Conservation (phyloP, 2,329 filamentous ascomycete species). For the Furcasterigmium furcatum region DNA sequence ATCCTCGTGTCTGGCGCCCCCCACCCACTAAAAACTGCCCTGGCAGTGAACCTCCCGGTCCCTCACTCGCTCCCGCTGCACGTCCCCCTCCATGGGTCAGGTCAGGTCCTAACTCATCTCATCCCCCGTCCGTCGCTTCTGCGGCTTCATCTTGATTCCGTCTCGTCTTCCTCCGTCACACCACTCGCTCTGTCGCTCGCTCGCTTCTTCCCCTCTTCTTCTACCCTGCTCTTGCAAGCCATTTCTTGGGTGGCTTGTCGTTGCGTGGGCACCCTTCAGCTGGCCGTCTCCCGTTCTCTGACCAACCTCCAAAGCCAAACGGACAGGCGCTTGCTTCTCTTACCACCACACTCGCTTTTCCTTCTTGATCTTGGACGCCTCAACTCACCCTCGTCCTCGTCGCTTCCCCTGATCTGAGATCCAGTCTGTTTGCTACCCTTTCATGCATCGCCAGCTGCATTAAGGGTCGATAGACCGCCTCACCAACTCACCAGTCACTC, state of each 20-base stretch:
- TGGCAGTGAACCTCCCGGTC: too few species aligned
- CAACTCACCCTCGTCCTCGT: not conserved
- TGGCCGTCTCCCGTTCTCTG: not conserved
- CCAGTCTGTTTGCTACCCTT: not conserved
- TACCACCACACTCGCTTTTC: slow-evolving; percentile 1
- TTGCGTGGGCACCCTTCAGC: not conserved
- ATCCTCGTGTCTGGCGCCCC: not conserved
- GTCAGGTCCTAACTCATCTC: not conserved
- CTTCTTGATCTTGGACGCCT: not conserved
- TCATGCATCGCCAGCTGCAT: slow-evolving; percentile 1
- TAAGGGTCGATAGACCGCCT: not conserved
- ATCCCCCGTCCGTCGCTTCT: not conserved
- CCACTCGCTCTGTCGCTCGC: not conserved
- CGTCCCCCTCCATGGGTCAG: too few species aligned
- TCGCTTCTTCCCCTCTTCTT: not conserved
- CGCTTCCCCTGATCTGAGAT: not conserved
- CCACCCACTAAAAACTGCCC: not conserved
- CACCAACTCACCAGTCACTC: slow-evolving; percentile 1
- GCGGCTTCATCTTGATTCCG: not conserved
- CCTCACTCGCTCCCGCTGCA: too few species aligned
- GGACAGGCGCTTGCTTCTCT: not conserved
- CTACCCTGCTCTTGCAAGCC: not conserved
- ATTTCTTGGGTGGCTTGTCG: slow-evolving; percentile 1
- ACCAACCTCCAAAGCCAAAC: not conserved
- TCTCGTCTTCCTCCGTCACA: not conserved